A percentile compares a stretch with the other conserved stretches of the same genome.
phyloP scores from a whole-genome alignment of 2,329 filamentous ascomycete genomes.

The Colletotrichum melonis region DNA sequence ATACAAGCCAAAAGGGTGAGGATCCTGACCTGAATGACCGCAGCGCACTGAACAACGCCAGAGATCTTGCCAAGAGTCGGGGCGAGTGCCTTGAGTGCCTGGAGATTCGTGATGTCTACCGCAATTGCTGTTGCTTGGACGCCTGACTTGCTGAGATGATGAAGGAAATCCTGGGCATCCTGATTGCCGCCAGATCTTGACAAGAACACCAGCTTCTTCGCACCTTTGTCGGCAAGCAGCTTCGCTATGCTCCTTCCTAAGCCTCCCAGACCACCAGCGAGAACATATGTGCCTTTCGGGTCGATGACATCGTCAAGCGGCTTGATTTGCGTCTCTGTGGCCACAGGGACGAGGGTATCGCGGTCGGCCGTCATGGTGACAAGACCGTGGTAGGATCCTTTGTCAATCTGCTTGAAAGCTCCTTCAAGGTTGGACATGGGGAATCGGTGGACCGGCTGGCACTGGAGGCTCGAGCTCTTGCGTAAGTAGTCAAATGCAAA shows the following conservation, averaged over 20 bases:
- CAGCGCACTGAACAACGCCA: constrained; percentile 51
- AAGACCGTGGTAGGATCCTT: constrained; percentile 19
- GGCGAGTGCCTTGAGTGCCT: constrained; percentile 38
- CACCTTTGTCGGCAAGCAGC: constrained; percentile 63
- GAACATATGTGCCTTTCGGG: constrained; percentile 59
- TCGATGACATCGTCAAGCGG: constrained; percentile 47
- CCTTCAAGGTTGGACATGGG: constrained; percentile 39
- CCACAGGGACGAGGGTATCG: constrained; percentile 39
- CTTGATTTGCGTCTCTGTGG: constrained; percentile 37
- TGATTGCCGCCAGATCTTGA: constrained; percentile 58
- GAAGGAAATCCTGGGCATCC: constrained; percentile 45
- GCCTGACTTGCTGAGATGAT: constrained; percentile 43
- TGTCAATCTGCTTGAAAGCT: constrained; percentile 43
- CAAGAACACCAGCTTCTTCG: constrained; percentile 62
- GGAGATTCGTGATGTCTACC: constrained; percentile 56
- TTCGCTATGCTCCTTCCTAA: constrained; percentile 65
- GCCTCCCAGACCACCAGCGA: constrained; percentile 68
- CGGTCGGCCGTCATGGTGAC: constrained; percentile 18
- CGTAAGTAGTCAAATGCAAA: constrained; percentile 14
- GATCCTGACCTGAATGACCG: constrained; percentile 44
- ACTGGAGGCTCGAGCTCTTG: neutral
- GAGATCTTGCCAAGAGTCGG: constrained; percentile 41
- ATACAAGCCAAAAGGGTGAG: too few species aligned
- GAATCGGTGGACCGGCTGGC: constrained; percentile 14
- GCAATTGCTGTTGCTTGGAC: constrained; percentile 48